These are phyloP conservation scores for Berkeleyomyces basicola DNA, from an alignment of 2,329 filamentous ascomycete species.

Conservation along the genomic window DNA sequence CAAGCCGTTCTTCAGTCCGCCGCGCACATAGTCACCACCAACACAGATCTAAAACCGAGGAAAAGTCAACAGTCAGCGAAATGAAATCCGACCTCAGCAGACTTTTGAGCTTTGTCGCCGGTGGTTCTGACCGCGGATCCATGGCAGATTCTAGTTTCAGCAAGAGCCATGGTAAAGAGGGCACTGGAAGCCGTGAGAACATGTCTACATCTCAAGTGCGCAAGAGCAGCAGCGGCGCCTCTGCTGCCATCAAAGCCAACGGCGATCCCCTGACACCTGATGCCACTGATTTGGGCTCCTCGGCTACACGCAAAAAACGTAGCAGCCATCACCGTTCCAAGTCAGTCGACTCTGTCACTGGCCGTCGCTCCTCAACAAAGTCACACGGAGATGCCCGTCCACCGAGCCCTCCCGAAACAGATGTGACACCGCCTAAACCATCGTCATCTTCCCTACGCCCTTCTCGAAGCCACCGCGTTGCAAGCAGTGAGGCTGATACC, in stretches of 20 bases:
- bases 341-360: conserved; percentile 28
- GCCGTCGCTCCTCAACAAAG: conserved; percentile 19
- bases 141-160: conserved; percentile 70
- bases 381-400: conserved; percentile 32
- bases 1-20: conserved; percentile 17
- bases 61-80: conserved; percentile 14
- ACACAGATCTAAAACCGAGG: conserved; percentile 22
- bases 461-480: conserved; percentile 8
- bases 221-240: conserved; percentile 14
- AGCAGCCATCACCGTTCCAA: conserved; percentile 24
- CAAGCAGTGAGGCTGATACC: conserved; percentile 7
- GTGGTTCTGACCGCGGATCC: conserved; percentile 30
- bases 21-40: conserved; percentile 17
- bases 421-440: conserved; percentile 28
- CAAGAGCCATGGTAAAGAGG: conserved; percentile 84
- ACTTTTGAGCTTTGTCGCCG: background rate
- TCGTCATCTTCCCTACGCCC: conserved; percentile 3
- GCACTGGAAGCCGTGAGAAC: conserved; percentile 47
- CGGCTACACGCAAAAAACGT: conserved; percentile 8
- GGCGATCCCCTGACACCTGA: conserved; percentile 48
- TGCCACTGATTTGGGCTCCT: conserved; percentile 45
- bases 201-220: conserved; percentile 21
- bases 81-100: conserved; percentile 7
- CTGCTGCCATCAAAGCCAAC: conserved; percentile 13
- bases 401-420: conserved; percentile 49